Conservation (phyloP, 2,329 filamentous ascomycete genomes). For the Aureobasidium sp. region DNA sequence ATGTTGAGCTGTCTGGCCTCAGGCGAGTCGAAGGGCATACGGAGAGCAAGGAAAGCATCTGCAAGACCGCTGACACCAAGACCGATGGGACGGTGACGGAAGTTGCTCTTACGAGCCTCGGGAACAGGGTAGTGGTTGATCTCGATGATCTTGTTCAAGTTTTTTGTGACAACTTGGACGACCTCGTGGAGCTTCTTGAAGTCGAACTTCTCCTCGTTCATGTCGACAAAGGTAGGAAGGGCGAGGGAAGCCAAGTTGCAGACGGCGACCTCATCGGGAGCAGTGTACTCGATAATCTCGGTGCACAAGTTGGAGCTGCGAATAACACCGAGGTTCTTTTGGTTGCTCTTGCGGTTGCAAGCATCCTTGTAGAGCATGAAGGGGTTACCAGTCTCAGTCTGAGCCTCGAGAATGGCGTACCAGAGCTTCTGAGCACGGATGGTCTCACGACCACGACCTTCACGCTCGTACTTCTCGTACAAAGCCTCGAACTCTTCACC, state of each 20-base stretch:
- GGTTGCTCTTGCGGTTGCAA: constrained; percentile 99
- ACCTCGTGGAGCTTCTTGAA: constrained; percentile 97
- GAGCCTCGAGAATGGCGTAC: constrained; percentile 96
- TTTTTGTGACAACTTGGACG: constrained; percentile 82
- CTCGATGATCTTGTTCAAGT: constrained; percentile 97
- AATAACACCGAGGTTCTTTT: constrained; percentile 98
- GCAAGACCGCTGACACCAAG: constrained; percentile 96
- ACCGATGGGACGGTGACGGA: constrained; percentile 91
- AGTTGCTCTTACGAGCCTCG: constrained; percentile 92
- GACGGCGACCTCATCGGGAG: constrained; percentile 95
- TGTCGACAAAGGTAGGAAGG: constrained; percentile 84
- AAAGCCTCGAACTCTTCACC: constrained; percentile 95
- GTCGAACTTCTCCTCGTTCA: constrained; percentile 77
- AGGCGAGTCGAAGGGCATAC: constrained; percentile 92
- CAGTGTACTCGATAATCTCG: constrained; percentile 95
- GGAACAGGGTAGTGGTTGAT: constrained; percentile 97
- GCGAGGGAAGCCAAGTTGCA: constrained; percentile 96
- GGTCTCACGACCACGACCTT: constrained; percentile 80
- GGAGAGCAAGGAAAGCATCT: constrained; percentile 93
- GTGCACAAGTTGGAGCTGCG: constrained; percentile 98
- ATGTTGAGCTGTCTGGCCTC: constrained; percentile 92
- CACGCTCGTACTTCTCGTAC: constrained; percentile 82
- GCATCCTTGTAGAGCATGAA: constrained; percentile 99
- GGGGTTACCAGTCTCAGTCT: constrained; percentile 97
- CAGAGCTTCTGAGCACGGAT: constrained; percentile 98